Percentiles rank a stretch among this genome's conserved stretches.
These are phyloP conservation scores for Schizosaccharomyces cryophilus DNA, from an alignment of 805 yeast genomes.

Conservation along the genomic window DNA sequence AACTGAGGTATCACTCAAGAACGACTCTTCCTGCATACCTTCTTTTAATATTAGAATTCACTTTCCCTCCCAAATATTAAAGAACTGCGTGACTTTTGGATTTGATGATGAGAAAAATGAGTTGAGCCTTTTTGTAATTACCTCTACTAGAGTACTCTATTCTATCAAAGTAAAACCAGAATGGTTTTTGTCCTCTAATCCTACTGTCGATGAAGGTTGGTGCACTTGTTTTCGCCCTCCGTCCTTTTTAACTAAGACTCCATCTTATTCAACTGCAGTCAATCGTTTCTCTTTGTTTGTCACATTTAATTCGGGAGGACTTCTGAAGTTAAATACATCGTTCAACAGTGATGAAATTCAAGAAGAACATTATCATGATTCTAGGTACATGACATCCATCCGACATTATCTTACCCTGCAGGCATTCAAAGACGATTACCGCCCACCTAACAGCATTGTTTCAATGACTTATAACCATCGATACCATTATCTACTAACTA, in stretches of 20 bases:
- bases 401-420: not conserved
- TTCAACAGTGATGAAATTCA: not conserved
- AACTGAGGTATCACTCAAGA: not conserved
- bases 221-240: not conserved
- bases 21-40: not conserved
- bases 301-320: not conserved
- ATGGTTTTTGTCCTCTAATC: not conserved
- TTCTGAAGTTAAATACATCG: not conserved
- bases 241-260: not conserved
- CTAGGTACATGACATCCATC: not conserved
- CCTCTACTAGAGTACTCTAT: not conserved
- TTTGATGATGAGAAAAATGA: not conserved
- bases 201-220: not conserved
- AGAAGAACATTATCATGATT: not conserved
- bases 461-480: not conserved
- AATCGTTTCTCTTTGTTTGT: not conserved
- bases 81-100: not conserved
- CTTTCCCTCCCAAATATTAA: not conserved
- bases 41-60: not conserved
- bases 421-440: not conserved
- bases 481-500: not conserved
- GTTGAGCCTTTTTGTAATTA: not conserved
- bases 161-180: not conserved
- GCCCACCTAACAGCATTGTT: not conserved
- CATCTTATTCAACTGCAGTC: not conserved